Evolutionary conservation across 768 basidiomycete genomes (phyloP).

Genomic region (Lactifluus pinguis): DNA sequence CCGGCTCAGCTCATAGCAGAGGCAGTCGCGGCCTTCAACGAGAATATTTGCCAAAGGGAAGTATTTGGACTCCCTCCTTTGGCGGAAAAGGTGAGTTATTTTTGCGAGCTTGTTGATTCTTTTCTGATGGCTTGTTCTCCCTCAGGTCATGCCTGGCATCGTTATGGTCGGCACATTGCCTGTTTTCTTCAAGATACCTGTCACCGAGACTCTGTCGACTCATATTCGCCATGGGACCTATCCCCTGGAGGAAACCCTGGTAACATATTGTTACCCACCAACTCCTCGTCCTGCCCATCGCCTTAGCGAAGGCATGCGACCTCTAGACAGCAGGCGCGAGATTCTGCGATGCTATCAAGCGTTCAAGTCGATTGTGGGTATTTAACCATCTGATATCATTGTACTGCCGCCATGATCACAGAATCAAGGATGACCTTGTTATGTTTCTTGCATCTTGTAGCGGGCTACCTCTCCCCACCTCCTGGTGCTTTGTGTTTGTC

Average conservation of each 20-base stretch:
- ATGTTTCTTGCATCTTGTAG: too few relatives aligned
- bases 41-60: not conserved
- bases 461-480: too few relatives aligned
- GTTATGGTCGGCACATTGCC: not conserved
- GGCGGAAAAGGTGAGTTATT: not conserved
- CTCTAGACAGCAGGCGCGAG: conserved; percentile 13
- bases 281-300: conserved; percentile 13
- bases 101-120: not conserved
- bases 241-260: not conserved
- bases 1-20: not conserved
- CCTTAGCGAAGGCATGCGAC: conserved; percentile 18
- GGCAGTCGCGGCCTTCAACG: not conserved
- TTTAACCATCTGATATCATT: not conserved
- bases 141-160: not conserved
- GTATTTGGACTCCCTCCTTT: not conserved
- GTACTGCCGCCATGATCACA: too few relatives aligned
- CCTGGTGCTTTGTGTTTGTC: too few relatives aligned
- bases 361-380: conserved; percentile 14
- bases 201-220: not conserved
- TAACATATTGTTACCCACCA: conserved; percentile 2
- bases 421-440: too few relatives aligned
- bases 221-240: not conserved
- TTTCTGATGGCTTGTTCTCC: not conserved
- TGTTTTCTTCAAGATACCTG: not conserved
- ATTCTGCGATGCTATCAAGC: conserved; percentile 18